phyloP scores from a whole-genome alignment of 2,329 filamentous ascomycete species.

The Colletotrichum lini region DNA sequence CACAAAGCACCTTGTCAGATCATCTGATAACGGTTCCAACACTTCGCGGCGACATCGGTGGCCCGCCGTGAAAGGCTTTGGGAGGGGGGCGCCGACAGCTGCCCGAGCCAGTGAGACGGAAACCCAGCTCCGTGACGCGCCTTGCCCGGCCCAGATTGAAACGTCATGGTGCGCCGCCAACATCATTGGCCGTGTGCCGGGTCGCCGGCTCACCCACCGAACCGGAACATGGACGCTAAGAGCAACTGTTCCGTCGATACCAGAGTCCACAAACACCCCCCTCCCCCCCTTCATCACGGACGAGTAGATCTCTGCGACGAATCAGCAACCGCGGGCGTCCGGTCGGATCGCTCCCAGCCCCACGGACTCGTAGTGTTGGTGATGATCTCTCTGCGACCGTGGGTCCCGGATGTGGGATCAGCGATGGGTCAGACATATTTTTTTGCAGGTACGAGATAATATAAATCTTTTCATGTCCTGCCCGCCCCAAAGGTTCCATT shows the following conservation, averaged over 20 bases:
- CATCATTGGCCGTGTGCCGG: slow-evolving; percentile 7
- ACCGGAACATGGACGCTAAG: slow-evolving; percentile 6
- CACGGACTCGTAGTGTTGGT: slow-evolving; percentile 52
- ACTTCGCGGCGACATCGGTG: not conserved
- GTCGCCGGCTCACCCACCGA: not conserved
- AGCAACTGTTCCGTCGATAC: slow-evolving; percentile 7
- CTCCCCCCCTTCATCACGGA: slow-evolving; percentile 6
- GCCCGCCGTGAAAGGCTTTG: not conserved
- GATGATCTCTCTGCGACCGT: slow-evolving; percentile 25
- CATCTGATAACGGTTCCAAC: slow-evolving; percentile 36
- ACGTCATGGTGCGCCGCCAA: not conserved
- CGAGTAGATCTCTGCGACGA: slow-evolving; percentile 27
- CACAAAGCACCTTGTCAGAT: slow-evolving; percentile 36
- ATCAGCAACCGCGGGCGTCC: slow-evolving; percentile 49
- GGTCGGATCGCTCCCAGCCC: slow-evolving; percentile 55
- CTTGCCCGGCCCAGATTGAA: not conserved
- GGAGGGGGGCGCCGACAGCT: slow-evolving; percentile 8
- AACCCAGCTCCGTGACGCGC: not conserved
- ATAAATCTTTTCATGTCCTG: slow-evolving; percentile 27
- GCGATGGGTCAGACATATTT: slow-evolving; percentile 10
- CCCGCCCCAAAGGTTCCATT: not conserved
- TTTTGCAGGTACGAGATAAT: slow-evolving; percentile 20
- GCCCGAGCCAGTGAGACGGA: slow-evolving; percentile 8
- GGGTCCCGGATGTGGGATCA: slow-evolving; percentile 22
- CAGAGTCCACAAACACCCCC: not conserved